These are phyloP conservation scores for Mortierella sp. DNA, from an alignment of 371 early-diverging fungal species.

Conservation along the genomic window DNA sequence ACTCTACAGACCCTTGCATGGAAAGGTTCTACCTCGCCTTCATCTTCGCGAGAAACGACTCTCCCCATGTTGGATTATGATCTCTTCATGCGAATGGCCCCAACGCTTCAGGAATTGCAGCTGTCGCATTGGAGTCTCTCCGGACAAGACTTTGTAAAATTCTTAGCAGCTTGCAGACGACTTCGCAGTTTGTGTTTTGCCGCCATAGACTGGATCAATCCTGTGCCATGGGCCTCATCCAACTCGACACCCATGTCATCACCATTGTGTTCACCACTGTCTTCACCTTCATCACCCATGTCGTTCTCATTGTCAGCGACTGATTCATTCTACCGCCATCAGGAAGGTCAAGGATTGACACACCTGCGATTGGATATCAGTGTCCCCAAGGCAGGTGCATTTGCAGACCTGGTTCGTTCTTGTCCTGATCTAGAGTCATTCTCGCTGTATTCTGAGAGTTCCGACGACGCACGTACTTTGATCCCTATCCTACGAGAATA, in stretches of 20 bases:
- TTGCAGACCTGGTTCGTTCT: slow-evolving; percentile 24
- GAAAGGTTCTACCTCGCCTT: slow-evolving; percentile 17
- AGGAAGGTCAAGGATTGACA: slow-evolving; percentile 8
- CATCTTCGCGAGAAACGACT: neutral
- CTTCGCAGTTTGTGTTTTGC: slow-evolving; percentile 14
- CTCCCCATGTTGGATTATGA: slow-evolving; percentile 21
- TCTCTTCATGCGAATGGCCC: slow-evolving; percentile 27
- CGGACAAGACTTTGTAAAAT: slow-evolving; percentile 15
- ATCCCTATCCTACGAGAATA: slow-evolving; percentile 19
- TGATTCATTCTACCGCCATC: neutral
- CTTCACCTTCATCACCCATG: neutral
- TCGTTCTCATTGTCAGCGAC: neutral
- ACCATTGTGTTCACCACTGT: neutral
- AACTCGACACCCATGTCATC: neutral
- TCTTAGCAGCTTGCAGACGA: slow-evolving; percentile 19
- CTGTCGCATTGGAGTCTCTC: slow-evolving; percentile 43
- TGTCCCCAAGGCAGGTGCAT: slow-evolving; percentile 23
- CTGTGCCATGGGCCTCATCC: neutral
- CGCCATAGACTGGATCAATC: slow-evolving; percentile 35
- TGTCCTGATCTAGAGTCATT: slow-evolving; percentile 32
- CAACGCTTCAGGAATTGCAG: slow-evolving; percentile 20
- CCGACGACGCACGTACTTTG: slow-evolving; percentile 23
- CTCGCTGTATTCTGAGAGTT: slow-evolving; percentile 28
- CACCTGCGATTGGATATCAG: slow-evolving; percentile 29
- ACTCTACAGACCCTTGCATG: slow-evolving; percentile 25